Evolutionary conservation across 2,329 filamentous ascomycete species (phyloP), one percentile per base, ranked within the genome.

Genomic region (Diplocarpon rosae): DNA sequence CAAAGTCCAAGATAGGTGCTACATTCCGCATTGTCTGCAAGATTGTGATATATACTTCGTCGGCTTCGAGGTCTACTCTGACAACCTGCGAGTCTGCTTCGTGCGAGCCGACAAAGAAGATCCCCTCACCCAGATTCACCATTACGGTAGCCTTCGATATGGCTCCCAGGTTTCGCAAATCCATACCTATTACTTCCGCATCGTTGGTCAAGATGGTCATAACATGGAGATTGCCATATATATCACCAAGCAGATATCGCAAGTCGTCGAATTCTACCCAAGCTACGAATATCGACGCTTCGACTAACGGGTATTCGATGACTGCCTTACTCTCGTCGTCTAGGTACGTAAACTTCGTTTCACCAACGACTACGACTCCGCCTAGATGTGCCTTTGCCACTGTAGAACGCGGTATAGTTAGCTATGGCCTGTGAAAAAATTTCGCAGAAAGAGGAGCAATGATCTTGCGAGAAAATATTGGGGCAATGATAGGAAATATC

Each of bases 31-130:
- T 71, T 0, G 78, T 83, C 59, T 95, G 87, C 9, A 92, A 63
- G 4, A 89, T 63, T 38, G 63, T 5, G 87, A 64, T 38, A 80
- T 70, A 47, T 89, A 52, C n/a, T 17, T 55, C 47, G 1, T 48
- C 43, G 0, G 62, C 53, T 15, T 67, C 73, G 28, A 81, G 69
- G 36, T 68, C 63, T 43, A 88, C 73, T 39, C 69, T 71, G 38
- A 92, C 75, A 8, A 96, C 72, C 60, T 95, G 88, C 1, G 87
- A 93, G 62, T 98, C 86, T 30, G 90, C 90, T 56, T 92, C 84
- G 62, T 95, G 89, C 1, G 90, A 95, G 10, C 85, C 92, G 33
- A 98, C 72, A 60, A 94, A 96, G 11, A 95, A 69, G 37, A 83
- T 69, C 0, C 81, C 76, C 32, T 75, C 69, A 24, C 79, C 80